Percentiles rank a stretch among this genome's conserved stretches.
Conservation (phyloP, 768 basidiomycete species). For the Rhizopogon vinicolor region DNA sequence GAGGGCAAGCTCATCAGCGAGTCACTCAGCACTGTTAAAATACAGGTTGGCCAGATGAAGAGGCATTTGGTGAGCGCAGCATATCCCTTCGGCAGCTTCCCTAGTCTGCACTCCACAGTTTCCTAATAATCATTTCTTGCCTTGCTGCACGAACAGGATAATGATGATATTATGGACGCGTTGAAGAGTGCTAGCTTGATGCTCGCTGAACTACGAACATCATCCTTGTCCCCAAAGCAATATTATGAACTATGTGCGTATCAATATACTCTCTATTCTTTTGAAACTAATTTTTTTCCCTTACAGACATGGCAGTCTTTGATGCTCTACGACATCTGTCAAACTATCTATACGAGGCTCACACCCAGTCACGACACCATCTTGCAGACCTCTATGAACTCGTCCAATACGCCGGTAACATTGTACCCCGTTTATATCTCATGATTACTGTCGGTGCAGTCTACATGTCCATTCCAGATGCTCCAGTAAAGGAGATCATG, state of each 20-base stretch:
- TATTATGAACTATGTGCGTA: slow-evolving; percentile 94
- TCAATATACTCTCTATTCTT: neutral
- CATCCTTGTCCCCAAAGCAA: slow-evolving; percentile 90
- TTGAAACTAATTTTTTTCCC: neutral
- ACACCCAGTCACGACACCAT: slow-evolving; percentile 87
- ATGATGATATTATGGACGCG: slow-evolving; percentile 98
- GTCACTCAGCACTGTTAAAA: slow-evolving; percentile 80
- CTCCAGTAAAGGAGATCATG: slow-evolving; percentile 99
- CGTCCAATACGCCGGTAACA: slow-evolving; percentile 98
- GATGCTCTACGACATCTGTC: slow-evolving; percentile 93
- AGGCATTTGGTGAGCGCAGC: slow-evolving; percentile 67
- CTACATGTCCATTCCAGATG: slow-evolving; percentile 97
- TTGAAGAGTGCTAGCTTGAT: slow-evolving; percentile 96
- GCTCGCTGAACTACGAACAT: slow-evolving; percentile 94
- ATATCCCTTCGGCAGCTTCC: neutral
- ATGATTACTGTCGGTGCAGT: slow-evolving; percentile 99
- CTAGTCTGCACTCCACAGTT: neutral
- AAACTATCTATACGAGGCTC: slow-evolving; percentile 95
- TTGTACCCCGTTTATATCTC: slow-evolving; percentile 89
- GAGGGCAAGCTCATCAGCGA: slow-evolving; percentile 85
- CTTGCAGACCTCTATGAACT: slow-evolving; percentile 98
- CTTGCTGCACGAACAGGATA: slow-evolving; percentile 49
- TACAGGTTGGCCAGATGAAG: slow-evolving; percentile 94
- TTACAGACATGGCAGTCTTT: slow-evolving; percentile 94
- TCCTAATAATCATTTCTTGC: neutral